These are phyloP conservation scores for Drechslerella stenobrocha DNA, from an alignment of 2,329 filamentous ascomycete species.

Conservation along the genomic window DNA sequence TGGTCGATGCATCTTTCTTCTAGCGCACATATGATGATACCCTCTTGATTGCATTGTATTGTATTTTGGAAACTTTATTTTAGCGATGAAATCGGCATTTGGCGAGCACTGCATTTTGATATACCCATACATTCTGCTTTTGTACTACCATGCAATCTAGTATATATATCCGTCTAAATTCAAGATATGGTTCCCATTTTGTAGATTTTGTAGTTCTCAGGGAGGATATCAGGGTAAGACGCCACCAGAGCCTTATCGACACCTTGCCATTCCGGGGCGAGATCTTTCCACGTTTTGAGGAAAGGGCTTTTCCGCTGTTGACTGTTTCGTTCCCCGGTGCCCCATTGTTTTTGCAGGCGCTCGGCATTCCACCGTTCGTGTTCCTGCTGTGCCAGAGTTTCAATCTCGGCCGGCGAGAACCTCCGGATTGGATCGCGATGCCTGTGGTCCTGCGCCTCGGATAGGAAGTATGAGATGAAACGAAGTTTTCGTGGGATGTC, in stretches of 20 bases:
- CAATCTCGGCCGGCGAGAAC: constrained; percentile 8
- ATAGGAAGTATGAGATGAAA: constrained; percentile 23
- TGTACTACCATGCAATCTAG: no score
- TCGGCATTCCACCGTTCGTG: constrained; percentile 35
- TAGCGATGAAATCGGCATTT: no score
- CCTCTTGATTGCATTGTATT: neutral
- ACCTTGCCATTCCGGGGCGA: constrained; percentile 25
- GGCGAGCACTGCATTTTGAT: no score
- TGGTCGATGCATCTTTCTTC: neutral
- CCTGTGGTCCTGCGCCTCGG: constrained; percentile 29
- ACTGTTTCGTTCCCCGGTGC: neutral
- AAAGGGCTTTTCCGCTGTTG: constrained; percentile 20
- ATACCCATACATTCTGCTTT: no score
- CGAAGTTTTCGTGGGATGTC: constrained; percentile 30
- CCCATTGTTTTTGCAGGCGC: constrained; percentile 31
- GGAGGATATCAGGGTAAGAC: constrained; percentile 24
- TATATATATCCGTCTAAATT: no score
- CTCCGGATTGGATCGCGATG: constrained; percentile 17
- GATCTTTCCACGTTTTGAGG: constrained; percentile 30
- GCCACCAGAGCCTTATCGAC: constrained; percentile 29
- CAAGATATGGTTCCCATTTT: constrained; percentile 8
- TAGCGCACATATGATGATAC: neutral
- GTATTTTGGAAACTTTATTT: neutral
- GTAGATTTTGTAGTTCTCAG: constrained; percentile 31
- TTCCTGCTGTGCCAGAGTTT: constrained; percentile 17